Base-by-base conservation (phyloP, 106 monocot genomes). In the Dendrobium huoshanense region DNA sequence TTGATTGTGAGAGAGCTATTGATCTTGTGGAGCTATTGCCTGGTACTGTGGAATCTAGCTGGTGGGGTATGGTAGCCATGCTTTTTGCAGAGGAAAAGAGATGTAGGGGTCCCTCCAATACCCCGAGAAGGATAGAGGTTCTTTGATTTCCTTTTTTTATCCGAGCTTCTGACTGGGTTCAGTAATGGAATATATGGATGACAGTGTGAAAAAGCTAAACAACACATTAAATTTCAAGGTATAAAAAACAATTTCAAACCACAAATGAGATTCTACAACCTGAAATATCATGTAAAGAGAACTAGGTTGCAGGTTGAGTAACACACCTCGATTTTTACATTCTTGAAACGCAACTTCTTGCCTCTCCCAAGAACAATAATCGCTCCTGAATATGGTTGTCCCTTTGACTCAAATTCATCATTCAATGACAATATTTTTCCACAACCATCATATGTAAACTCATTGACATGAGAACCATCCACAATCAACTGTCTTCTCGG, bases 251-350 rank as follows among this genome's bases (percentile, higher is more conserved):
- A 20, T 3, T 4, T 61, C 61, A 61, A 61, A 61, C 22, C 37
- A 37, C 10, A 68, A 1, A 25, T 68, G 25, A 7, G 29, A 68
- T 68, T 68, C 31, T 68, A 7, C 68, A 31, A 68, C 29, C 29
- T 27, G n/a, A 11, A 68, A 25, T 29, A 7, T 9, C 7, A 31
- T 25, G 25, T 68, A 9, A 68, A 68, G n/a, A 68, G 24, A 37
- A 70, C 37, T 70, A 65, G 68, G 16, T 70, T 70, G 33, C 70
- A 70, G 70, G 70, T 70, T 13, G 42, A 45, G 41, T 48, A 5
- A 64, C 25, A 18, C 85, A 98, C 97, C 97, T 94, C 88, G 84
- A 98, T 91, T 88, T 98, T 98, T 2, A 98, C 94, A 91, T 98
- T 98, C 81, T 84, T 94, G 84, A 98, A 98, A 6, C 88, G 86